A percentile compares a stretch with the other conserved stretches of the same genome.
Conservation (phyloP, 306 rosid species). For the Prunus mongolica region DNA sequence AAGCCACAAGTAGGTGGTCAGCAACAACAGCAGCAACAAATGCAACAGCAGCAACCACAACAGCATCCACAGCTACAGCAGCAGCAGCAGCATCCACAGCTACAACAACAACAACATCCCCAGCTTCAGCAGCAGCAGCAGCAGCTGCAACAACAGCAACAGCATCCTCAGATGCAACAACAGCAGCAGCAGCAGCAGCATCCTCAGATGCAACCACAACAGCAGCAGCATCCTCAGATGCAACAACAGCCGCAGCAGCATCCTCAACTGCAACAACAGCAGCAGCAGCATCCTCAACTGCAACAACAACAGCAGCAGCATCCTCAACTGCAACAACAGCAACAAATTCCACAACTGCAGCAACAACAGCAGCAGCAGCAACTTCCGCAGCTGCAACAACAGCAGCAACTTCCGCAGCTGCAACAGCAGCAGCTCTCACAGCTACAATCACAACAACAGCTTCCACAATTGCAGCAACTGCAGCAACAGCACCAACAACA, state of each 20-base stretch:
- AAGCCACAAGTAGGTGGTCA: conserved; percentile 85
- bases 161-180: conserved; percentile 14
- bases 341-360: conserved; percentile 30
- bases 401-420: conserved; percentile 52
- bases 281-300: conserved; percentile 39
- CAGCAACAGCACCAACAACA: conserved; percentile 47
- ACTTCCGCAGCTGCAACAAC: conserved; percentile 57
- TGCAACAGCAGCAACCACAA: conserved; percentile 15
- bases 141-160: conserved; percentile 15
- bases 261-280: conserved; percentile 29
- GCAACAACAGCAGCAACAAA: conserved; percentile 48
- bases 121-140: conserved; percentile 26
- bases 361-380: conserved; percentile 55
- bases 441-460: conserved; percentile 12
- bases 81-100: conserved; percentile 14
- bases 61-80: conserved; percentile 26
- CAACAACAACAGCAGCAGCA: conserved; percentile 59
- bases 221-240: conserved; percentile 29
- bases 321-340: conserved; percentile 39
- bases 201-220: conserved; percentile 41
- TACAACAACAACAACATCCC: conserved; percentile 8
- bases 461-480: conserved; percentile 42
- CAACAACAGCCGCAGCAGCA: conserved; percentile 33
- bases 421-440: conserved; percentile 42
- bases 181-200: conserved; percentile 41